Conservation (phyloP, 2,329 filamentous ascomycete genomes). For the Paecilomyces niveus region DNA sequence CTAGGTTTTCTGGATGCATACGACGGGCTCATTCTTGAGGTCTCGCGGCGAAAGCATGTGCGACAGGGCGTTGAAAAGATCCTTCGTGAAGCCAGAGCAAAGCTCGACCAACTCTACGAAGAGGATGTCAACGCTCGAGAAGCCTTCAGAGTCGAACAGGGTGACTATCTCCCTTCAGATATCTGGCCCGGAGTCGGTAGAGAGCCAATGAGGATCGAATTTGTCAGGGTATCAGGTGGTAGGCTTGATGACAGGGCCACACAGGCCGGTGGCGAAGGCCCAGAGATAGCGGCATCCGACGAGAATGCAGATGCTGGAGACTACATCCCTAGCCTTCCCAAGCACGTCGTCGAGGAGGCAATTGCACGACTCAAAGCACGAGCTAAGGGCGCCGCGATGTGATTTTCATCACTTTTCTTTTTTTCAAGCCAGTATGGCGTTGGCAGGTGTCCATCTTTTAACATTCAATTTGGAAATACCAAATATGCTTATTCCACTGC, state of each 20-base stretch:
- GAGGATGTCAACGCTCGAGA: slow-evolving; percentile 68
- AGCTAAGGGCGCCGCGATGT: slow-evolving; percentile 13
- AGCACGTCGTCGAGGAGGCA: slow-evolving; percentile 36
- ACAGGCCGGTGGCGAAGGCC: slow-evolving; percentile 6
- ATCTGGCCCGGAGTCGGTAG: slow-evolving; percentile 70
- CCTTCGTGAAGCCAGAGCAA: slow-evolving; percentile 69
- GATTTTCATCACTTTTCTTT: background rate
- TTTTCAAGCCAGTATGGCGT: background rate
- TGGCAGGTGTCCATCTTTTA: background rate
- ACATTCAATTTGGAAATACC: background rate
- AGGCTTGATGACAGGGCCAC: slow-evolving; percentile 16
- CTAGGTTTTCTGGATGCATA: slow-evolving; percentile 81
- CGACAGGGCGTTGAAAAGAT: slow-evolving; percentile 68
- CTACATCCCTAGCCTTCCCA: slow-evolving; percentile 36
- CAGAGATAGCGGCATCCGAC: background rate
- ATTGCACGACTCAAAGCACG: slow-evolving; percentile 31
- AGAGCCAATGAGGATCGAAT: slow-evolving; percentile 45
- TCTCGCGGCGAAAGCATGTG: slow-evolving; percentile 64
- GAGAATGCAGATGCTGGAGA: slow-evolving; percentile 21
- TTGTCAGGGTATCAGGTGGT: slow-evolving; percentile 28
- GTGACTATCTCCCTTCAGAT: slow-evolving; percentile 79
- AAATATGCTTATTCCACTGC: background rate
- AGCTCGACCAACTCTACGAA: slow-evolving; percentile 67
- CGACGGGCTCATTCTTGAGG: slow-evolving; percentile 75
- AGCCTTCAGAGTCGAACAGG: slow-evolving; percentile 71